Conservation (phyloP, 2,329 filamentous ascomycete species). For the Aspergillus sp. region DNA sequence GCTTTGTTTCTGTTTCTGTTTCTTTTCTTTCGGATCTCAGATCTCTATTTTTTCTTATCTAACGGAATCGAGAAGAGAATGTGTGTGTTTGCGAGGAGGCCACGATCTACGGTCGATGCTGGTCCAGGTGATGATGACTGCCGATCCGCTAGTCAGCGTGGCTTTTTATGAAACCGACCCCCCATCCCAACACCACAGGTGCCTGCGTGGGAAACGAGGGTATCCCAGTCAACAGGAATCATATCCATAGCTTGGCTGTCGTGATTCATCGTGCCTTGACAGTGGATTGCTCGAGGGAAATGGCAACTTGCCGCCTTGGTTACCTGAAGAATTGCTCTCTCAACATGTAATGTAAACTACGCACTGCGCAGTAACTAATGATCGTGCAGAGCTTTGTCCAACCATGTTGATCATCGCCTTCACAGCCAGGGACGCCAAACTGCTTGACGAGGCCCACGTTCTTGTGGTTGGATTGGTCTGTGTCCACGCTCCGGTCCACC, state of each 20-base stretch:
- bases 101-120: constrained; percentile 10
- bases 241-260: neutral
- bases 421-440: constrained; percentile 1
- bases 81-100: neutral
- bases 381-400: constrained; percentile 1
- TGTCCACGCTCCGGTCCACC: constrained; percentile 11
- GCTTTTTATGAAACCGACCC: constrained; percentile 4
- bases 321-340: neutral
- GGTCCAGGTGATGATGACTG: constrained; percentile 12
- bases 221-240: constrained; percentile 14
- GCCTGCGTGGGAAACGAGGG: constrained; percentile 22
- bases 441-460: constrained; percentile 7
- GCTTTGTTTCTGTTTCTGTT: neutral
- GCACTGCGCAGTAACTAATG: neutral
- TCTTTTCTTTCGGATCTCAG: constrained; percentile 1
- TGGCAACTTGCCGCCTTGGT: neutral
- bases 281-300: neutral
- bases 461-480: constrained; percentile 10
- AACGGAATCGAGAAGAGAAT: neutral
- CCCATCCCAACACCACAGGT: constrained; percentile 16
- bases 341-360: no score
- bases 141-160: constrained; percentile 8
- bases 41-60: constrained; percentile 1
- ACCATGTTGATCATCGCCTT: constrained; percentile 3
- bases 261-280: neutral